Base-by-base conservation (phyloP, 2,329 filamentous ascomycete genomes). In the Diaporthe australafricana region DNA sequence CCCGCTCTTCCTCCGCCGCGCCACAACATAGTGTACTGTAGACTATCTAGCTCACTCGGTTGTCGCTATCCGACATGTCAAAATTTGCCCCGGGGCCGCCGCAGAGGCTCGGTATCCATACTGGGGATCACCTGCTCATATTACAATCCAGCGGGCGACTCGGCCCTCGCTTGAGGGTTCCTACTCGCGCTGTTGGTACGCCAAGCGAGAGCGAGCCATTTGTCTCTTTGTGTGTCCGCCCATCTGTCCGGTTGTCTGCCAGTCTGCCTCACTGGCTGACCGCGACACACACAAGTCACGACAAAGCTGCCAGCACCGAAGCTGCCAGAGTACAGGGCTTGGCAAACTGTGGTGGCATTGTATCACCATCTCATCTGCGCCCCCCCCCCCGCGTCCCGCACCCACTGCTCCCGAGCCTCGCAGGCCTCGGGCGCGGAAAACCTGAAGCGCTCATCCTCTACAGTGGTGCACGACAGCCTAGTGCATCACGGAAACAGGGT, bases 111-210 rank as follows among this genome's bases (percentile, higher is more conserved):
- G 60, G 27, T 35, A 30, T 38, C 45, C 42, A 48, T 63, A 12
- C 42, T 45, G 56, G 17, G 48, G 45, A 65, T 65, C 60, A 65
- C 60, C 60, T 65, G 60, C 45, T 27, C 42, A 35, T n/a, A 12
- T 25, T 27, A 30, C 20, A 65, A 27, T n/a, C 35, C 30, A 65
- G 17, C 45, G 60, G 45, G 47, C 60, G 60, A 50, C 27, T 50
- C 42, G 60, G 60, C 45, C 5, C 45, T 48, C 42, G 42, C 32
- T 62, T 30, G n/a, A 11, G n/a, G 32, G 16, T 14, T 16, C 38
- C 11, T 48, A 17, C 60, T 65, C 60, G 60, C 60, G 60, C 30
- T 50, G 60, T 65, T 45, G 60, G 60, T 30, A 35, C 30, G 60
- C 30, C 45, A 42, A 25, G 14, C 32, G 45, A 65, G 48, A 17